These are phyloP conservation scores for Cyanophora paradoxa DNA, from an alignment of 78 protist genomes.

Conservation along the genomic window DNA sequence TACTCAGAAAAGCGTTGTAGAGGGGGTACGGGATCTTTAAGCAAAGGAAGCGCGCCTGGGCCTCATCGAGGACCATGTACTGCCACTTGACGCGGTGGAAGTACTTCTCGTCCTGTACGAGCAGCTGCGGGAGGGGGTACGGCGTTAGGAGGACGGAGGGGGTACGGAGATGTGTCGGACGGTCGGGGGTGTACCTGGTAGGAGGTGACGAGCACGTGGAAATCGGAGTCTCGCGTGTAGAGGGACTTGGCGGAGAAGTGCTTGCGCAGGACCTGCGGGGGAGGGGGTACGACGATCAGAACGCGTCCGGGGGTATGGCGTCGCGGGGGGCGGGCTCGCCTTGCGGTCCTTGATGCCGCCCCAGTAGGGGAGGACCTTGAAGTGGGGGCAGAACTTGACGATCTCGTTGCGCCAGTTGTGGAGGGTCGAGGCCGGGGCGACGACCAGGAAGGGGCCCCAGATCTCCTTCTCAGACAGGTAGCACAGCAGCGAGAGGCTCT, in stretches of 20 bases:
- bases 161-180: too few species aligned
- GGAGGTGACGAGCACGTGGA: constrained; percentile 42
- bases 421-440: constrained; percentile 50
- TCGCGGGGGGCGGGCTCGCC: too few species aligned
- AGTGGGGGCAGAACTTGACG: constrained; percentile 38
- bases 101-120: constrained; percentile 70
- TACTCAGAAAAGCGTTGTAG: not conserved
- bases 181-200: constrained; percentile 24
- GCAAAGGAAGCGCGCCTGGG: constrained; percentile 66
- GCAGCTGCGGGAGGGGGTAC: constrained; percentile 2
- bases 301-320: not conserved
- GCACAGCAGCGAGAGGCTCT: constrained; percentile 22
- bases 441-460: constrained; percentile 57
- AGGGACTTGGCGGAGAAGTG: not conserved
- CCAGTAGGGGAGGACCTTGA: too few species aligned
- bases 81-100: constrained; percentile 65
- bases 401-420: constrained; percentile 59
- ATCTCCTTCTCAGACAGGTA: not conserved
- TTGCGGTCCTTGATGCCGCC: too few species aligned
- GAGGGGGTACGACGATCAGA: too few species aligned
- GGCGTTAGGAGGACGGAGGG: not conserved
- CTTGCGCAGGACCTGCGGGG: too few species aligned
- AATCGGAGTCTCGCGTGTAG: not conserved
- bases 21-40: not conserved
- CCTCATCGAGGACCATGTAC: constrained; percentile 94